Evolutionary conservation across 1,284 basidiomycete species (phyloP).

Genomic region (Ceratobasidium sp.): DNA sequence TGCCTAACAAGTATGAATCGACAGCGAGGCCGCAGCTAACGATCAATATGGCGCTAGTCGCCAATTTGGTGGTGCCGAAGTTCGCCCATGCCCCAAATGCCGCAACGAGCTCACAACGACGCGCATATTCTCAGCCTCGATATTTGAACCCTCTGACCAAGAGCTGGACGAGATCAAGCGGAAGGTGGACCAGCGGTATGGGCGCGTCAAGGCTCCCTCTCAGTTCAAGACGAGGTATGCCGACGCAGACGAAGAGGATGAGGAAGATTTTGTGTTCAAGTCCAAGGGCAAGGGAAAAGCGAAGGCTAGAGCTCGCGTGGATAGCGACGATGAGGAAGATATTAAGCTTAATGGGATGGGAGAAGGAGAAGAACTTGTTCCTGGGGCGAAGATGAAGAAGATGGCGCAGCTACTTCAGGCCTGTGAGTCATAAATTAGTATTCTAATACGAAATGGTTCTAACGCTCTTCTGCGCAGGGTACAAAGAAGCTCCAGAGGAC

Average conservation of each 20-base stretch:
- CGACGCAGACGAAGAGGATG: conserved; percentile 36
- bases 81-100: conserved; percentile 64
- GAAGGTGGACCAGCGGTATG: conserved; percentile 50
- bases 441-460: too few species aligned
- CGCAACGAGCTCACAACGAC: conserved; percentile 63
- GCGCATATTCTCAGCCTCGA: conserved; percentile 66
- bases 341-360: conserved; percentile 3
- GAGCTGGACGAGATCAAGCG: conserved; percentile 56
- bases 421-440: conserved; percentile 54
- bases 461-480: conserved; percentile 48
- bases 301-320: conserved; percentile 52
- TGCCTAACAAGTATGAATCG: conserved; percentile 13
- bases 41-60: conserved; percentile 53
- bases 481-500: conserved; percentile 67
- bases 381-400: conserved; percentile 76
- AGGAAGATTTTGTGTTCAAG: conserved; percentile 43
- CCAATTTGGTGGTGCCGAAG: conserved; percentile 61
- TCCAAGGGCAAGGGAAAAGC: conserved; percentile 53
- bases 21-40: conserved; percentile 66
- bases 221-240: background rate
- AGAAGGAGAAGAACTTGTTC: conserved; percentile 63
- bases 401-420: conserved; percentile 68
- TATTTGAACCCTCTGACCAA: conserved; percentile 69
- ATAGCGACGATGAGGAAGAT: conserved; percentile 20
- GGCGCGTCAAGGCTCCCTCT: conserved; percentile 38